Conservation (phyloP, 176 grass and related monocot genomes). For the Triticum urartu region DNA sequence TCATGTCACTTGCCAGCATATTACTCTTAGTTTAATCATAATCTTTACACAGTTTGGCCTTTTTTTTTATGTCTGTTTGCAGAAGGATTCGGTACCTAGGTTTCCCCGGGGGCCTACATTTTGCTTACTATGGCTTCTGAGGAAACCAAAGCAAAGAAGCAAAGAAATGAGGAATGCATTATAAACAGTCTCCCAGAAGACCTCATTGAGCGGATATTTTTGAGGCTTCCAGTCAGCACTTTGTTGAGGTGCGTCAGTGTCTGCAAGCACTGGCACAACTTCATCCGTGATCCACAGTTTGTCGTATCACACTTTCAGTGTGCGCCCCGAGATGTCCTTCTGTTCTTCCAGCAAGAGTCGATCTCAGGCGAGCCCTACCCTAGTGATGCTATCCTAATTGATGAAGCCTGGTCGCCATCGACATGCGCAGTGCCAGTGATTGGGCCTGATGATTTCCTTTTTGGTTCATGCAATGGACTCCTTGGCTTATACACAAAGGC, state of each 20-base stretch:
- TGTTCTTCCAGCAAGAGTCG: not conserved
- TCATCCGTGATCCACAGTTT: constrained; percentile 27
- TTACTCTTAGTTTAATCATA: not conserved
- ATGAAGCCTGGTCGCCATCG: constrained; percentile 3
- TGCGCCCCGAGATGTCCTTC: not conserved
- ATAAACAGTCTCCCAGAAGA: not conserved
- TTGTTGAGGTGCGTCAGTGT: constrained; percentile 19
- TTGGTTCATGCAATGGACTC: constrained; percentile 14
- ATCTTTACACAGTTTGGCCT: not conserved
- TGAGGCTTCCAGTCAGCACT: constrained; percentile 18
- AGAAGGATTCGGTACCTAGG: not conserved
- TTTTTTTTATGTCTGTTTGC: not conserved
- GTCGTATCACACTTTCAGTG: not conserved
- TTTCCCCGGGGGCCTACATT: not conserved
- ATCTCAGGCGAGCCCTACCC: not conserved
- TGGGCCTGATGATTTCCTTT: constrained; percentile 18
- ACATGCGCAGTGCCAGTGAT: not conserved
- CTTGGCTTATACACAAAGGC: not conserved
- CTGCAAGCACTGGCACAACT: constrained; percentile 26
- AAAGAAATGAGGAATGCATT: not conserved
- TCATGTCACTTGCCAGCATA: not conserved
- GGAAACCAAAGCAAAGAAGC: not conserved
- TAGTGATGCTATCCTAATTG: constrained; percentile 17
- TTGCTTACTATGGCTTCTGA: not conserved
- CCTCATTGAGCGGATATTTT: constrained; percentile 21